Percentiles rank a stretch among this genome's conserved stretches.
Evolutionary conservation across 2,329 filamentous ascomycete species (phyloP).

Genomic region (Aspergillus costaricaensis): DNA sequence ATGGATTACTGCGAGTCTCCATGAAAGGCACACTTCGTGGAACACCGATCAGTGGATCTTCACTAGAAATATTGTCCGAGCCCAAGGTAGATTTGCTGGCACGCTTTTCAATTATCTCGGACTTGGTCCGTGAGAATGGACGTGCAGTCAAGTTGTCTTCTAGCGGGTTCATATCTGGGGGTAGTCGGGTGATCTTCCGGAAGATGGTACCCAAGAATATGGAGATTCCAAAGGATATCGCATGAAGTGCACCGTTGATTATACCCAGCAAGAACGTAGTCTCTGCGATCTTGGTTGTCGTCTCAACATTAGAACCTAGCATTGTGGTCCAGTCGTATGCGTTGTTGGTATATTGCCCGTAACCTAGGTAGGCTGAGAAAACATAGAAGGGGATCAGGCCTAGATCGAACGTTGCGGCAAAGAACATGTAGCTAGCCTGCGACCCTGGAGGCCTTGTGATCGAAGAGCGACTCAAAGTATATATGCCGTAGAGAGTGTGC

Average conservation of each 20-base stretch:
- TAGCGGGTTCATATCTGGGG: slow-evolving; percentile 93
- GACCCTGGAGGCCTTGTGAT: slow-evolving; percentile 73
- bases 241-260: slow-evolving; percentile 66
- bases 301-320: slow-evolving; percentile 55
- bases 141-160: slow-evolving; percentile 79
- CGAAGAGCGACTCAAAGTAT: slow-evolving; percentile 72
- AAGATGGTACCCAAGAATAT: slow-evolving; percentile 77
- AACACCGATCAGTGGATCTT: slow-evolving; percentile 46
- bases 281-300: slow-evolving; percentile 63
- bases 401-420: slow-evolving; percentile 73
- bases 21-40: slow-evolving; percentile 70
- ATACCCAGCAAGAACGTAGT: slow-evolving; percentile 70
- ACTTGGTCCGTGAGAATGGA: slow-evolving; percentile 73
- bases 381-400: slow-evolving; percentile 65
- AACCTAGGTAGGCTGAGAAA: slow-evolving; percentile 59
- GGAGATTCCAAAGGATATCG: slow-evolving; percentile 69
- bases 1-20: slow-evolving; percentile 70
- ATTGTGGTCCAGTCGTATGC: slow-evolving; percentile 67
- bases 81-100: slow-evolving; percentile 54
- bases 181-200: slow-evolving; percentile 76
- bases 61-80: slow-evolving; percentile 40
- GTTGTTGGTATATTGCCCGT: slow-evolving; percentile 51
- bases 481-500: slow-evolving; percentile 75
- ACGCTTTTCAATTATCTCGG: slow-evolving; percentile 64
- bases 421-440: slow-evolving; percentile 85